A percentile compares a stretch with the other conserved stretches of the same genome.
Conservation (phyloP, 2,329 filamentous ascomycete species). For the Ophiostoma pallidulum region DNA sequence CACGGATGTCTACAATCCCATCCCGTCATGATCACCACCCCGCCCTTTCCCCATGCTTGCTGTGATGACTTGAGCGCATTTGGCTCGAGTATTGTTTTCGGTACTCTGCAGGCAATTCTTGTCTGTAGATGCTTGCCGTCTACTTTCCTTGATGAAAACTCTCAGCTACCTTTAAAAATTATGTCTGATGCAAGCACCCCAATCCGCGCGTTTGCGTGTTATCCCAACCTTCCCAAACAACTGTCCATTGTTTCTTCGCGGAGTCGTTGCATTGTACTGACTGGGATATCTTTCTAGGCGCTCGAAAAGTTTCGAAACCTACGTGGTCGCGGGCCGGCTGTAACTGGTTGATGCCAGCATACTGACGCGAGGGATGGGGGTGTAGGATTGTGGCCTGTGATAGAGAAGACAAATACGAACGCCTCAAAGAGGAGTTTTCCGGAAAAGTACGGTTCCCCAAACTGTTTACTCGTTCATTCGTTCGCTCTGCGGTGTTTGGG, state of each 20-base stretch:
- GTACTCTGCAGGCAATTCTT: constrained; percentile 64
- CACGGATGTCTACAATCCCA: too few relatives aligned
- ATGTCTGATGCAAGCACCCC: constrained; percentile 66
- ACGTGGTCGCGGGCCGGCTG: neutral
- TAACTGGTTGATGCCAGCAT: neutral
- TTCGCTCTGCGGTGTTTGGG: too few relatives aligned
- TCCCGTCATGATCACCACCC: too few relatives aligned
- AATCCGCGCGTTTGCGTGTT: constrained; percentile 7
- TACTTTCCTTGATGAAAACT: constrained; percentile 95
- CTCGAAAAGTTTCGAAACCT: constrained; percentile 13
- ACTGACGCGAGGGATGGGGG: constrained; percentile 9
- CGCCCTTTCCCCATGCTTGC: too few relatives aligned
- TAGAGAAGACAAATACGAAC: constrained; percentile 77
- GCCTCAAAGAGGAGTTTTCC: constrained; percentile 69
- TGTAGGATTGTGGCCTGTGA: constrained; percentile 90
- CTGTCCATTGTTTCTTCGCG: neutral
- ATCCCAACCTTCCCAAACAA: neutral
- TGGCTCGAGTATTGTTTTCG: constrained; percentile 93
- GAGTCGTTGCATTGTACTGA: neutral
- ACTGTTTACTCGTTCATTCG: too few relatives aligned
- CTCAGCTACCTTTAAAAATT: constrained; percentile 88
- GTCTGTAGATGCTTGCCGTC: constrained; percentile 46
- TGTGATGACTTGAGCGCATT: constrained; percentile 99
- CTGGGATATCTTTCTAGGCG: neutral
- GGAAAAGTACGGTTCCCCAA: constrained; percentile 58